A percentile compares a stretch with the other conserved stretches of the same genome.
These are phyloP conservation scores for Nasturtium officinale DNA, from an alignment of 345 rosid species.

Conservation along the genomic window DNA sequence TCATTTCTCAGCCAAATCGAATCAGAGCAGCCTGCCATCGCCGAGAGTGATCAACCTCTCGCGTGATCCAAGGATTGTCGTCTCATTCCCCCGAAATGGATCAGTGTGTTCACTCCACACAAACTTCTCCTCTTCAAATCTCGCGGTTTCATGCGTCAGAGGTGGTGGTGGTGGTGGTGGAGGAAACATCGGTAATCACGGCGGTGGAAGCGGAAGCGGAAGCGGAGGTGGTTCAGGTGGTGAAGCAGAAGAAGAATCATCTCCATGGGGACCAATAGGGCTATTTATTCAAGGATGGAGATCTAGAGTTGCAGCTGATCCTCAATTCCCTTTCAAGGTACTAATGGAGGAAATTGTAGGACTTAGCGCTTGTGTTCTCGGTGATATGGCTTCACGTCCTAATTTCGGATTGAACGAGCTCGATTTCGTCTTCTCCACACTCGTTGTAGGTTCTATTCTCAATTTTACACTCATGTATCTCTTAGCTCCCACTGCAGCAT, in stretches of 20 bases:
- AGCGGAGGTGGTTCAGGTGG: slow-evolving; percentile 44
- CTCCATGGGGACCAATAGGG: slow-evolving; percentile 63
- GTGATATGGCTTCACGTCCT: slow-evolving; percentile 98
- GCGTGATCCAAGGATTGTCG: slow-evolving; percentile 26
- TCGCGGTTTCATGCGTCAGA: slow-evolving; percentile 42
- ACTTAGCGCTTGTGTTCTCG: slow-evolving; percentile 78
- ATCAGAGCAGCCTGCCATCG: slow-evolving; percentile 34
- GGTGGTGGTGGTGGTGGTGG: slow-evolving; percentile 56
- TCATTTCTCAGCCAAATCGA: slow-evolving; percentile 40
- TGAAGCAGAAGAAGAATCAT: slow-evolving; percentile 26
- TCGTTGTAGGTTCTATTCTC: slow-evolving; percentile 80
- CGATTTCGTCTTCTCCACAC: slow-evolving; percentile 91
- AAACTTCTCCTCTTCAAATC: slow-evolving; percentile 34
- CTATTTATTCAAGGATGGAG: slow-evolving; percentile 84
- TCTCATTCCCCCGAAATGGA: slow-evolving; percentile 40
- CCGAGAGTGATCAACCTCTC: slow-evolving; percentile 33
- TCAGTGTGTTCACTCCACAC: slow-evolving; percentile 37
- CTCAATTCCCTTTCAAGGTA: slow-evolving; percentile 94
- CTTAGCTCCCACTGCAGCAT: slow-evolving; percentile 72
- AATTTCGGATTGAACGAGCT: slow-evolving; percentile 94
- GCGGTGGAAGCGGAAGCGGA: slow-evolving; percentile 44
- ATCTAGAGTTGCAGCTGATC: slow-evolving; percentile 87
- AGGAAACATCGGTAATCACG: slow-evolving; percentile 43
- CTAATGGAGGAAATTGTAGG: slow-evolving; percentile 97
- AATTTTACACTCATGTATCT: slow-evolving; percentile 94